A percentile compares a stretch with the other conserved stretches of the same genome.
Evolutionary conservation across 176 grass and related monocot species (phyloP).

Genomic region (Raddia distichophylla): DNA sequence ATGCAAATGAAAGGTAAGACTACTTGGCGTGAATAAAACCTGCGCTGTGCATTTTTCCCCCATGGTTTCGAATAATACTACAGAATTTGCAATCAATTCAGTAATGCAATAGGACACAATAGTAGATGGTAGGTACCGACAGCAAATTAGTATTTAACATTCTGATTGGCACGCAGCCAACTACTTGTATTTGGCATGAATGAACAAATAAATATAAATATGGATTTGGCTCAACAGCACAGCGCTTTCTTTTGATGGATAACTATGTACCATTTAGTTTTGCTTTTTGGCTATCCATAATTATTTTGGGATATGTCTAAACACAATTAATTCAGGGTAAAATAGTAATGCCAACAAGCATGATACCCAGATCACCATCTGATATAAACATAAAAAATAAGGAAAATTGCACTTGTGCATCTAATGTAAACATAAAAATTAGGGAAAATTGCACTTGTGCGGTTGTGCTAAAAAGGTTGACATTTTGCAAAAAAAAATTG

Average conservation of each 20-base stretch:
- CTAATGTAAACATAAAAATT: no score
- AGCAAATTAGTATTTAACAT: neutral
- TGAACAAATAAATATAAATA: neutral
- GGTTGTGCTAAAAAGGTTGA: no score
- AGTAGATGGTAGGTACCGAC: neutral
- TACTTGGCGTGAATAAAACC: neutral
- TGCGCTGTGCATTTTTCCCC: neutral
- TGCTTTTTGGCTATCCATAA: neutral
- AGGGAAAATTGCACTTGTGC: no score
- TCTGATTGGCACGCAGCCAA: neutral
- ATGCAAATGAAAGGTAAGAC: neutral
- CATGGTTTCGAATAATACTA: neutral
- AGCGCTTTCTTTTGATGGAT: neutral
- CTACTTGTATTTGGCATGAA: neutral
- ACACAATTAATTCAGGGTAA: neutral
- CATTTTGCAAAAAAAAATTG: no score
- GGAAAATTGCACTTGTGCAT: no score
- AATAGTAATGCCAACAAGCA: neutral
- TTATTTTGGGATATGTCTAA: neutral
- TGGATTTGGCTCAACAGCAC: neutral
- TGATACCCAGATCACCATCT: neutral
- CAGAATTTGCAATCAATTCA: neutral
- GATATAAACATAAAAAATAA: neutral
- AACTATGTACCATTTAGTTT: neutral
- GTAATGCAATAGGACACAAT: neutral